phyloP scores from a whole-genome alignment of 2,329 filamentous ascomycete genomes.

The Penicillium sp. region DNA sequence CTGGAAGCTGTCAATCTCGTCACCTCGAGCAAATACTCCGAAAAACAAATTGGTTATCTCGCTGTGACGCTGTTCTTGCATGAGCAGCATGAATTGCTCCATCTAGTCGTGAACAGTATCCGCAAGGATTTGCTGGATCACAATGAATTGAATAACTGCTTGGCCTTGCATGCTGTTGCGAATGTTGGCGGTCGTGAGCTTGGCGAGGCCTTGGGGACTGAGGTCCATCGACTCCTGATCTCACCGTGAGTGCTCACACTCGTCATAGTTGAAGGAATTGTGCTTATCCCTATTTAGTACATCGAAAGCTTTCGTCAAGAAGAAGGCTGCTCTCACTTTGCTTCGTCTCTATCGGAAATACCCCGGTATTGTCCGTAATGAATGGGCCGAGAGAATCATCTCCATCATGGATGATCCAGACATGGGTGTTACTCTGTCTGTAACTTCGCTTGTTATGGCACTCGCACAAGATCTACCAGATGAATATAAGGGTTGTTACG shows the following conservation, averaged over 20 bases:
- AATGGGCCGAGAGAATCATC: slow-evolving; percentile 97
- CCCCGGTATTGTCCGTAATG: slow-evolving; percentile 85
- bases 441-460: slow-evolving; percentile 92
- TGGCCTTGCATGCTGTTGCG: slow-evolving; percentile 93
- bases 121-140: slow-evolving; percentile 90
- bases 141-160: slow-evolving; percentile 95
- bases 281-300: slow-evolving; percentile 45
- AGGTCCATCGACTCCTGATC: slow-evolving; percentile 89
- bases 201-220: slow-evolving; percentile 84
- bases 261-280: slow-evolving; percentile 28
- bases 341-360: slow-evolving; percentile 91
- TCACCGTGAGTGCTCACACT: slow-evolving; percentile 73
- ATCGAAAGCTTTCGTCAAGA: slow-evolving; percentile 97
- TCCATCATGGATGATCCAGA: slow-evolving; percentile 97
- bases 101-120: slow-evolving; percentile 97
- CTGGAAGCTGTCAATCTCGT: slow-evolving; percentile 97
- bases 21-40: slow-evolving; percentile 92
- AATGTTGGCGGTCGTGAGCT: slow-evolving; percentile 96
- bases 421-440: slow-evolving; percentile 87
- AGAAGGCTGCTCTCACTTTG: slow-evolving; percentile 92
- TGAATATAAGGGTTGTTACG: slow-evolving; percentile 87
- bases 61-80: slow-evolving; percentile 96
- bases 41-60: slow-evolving; percentile 98
- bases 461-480: slow-evolving; percentile 91
- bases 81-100: slow-evolving; percentile 91